Conservation (phyloP, 495 filamentous ascomycete species). For the Hypoxylon perforatum region DNA sequence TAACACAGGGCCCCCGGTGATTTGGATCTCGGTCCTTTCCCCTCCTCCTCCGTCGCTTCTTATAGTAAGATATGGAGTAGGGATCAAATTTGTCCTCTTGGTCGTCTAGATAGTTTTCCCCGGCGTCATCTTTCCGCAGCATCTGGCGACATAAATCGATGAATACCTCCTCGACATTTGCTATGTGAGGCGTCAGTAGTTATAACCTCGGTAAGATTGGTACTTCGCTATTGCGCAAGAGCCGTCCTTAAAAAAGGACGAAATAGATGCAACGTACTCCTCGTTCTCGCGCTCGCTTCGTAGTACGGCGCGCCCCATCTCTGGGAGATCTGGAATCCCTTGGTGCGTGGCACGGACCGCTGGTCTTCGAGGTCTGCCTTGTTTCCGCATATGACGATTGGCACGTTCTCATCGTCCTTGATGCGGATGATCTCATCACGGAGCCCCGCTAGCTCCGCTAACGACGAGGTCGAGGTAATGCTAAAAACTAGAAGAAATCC, state of each 20-base stretch:
- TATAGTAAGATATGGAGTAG: slow-evolving; percentile 47
- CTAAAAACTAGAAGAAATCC: slow-evolving; percentile 98
- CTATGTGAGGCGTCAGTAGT: slow-evolving; percentile 49
- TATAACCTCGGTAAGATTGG: neutral
- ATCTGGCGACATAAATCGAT: slow-evolving; percentile 93
- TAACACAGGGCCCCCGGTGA: slow-evolving; percentile 46
- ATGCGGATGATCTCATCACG: slow-evolving; percentile 97
- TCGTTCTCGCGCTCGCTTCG: slow-evolving; percentile 86
- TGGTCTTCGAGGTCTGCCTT: slow-evolving; percentile 96
- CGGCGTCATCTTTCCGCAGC: slow-evolving; percentile 74
- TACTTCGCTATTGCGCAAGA: too few species aligned
- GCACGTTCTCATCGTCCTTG: slow-evolving; percentile 91
- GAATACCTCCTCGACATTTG: slow-evolving; percentile 97
- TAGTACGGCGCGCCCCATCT: slow-evolving; percentile 96
- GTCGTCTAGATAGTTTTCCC: slow-evolving; percentile 55
- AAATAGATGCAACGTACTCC: slow-evolving; percentile 65
- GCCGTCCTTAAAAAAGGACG: too few species aligned
- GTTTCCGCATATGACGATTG: slow-evolving; percentile 97
- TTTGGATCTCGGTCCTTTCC: slow-evolving; percentile 33
- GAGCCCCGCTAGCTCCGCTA: slow-evolving; percentile 86
- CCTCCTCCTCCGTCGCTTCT: slow-evolving; percentile 40
- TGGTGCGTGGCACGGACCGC: slow-evolving; percentile 81
- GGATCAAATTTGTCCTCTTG: slow-evolving; percentile 48
- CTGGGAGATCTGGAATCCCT: slow-evolving; percentile 87
- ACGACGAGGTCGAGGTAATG: slow-evolving; percentile 87